These are phyloP conservation scores for Cladobotryum protrusum DNA, from an alignment of 2,329 filamentous ascomycete genomes.

Conservation along the genomic window DNA sequence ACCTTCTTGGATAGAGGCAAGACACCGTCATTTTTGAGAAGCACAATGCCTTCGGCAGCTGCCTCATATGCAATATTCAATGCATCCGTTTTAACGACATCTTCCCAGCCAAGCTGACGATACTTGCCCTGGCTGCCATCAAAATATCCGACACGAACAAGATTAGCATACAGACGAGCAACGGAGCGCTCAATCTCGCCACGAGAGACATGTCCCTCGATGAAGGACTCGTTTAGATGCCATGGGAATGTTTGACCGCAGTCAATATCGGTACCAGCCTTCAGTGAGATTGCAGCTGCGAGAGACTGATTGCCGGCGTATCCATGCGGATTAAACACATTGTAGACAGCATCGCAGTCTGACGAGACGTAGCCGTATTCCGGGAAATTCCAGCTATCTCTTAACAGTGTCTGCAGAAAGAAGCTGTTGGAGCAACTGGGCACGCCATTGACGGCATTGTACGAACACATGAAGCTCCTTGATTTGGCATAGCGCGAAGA, in stretches of 20 bases:
- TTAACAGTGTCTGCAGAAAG: conserved; percentile 54
- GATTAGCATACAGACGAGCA: conserved; percentile 8
- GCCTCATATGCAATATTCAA: conserved; percentile 29
- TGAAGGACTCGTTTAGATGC: conserved; percentile 10
- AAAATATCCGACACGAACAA: conserved; percentile 10
- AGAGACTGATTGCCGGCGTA: conserved; percentile 28
- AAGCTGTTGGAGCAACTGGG: conserved; percentile 58
- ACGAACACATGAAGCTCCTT: conserved; percentile 56
- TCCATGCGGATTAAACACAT: conserved; percentile 43
- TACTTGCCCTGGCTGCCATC: conserved; percentile 4
- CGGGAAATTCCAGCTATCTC: conserved; percentile 59
- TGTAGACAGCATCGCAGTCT: conserved; percentile 57
- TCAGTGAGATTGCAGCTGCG: conserved; percentile 26
- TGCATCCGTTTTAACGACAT: conserved; percentile 34
- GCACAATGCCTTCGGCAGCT: conserved; percentile 52
- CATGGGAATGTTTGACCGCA: conserved; percentile 10
- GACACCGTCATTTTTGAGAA: conserved; percentile 56
- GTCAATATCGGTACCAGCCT: conserved; percentile 27
- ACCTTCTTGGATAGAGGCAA: conserved; percentile 36
- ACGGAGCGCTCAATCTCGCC: conserved; percentile 10
- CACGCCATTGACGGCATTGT: conserved; percentile 59
- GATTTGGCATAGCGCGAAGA: conserved; percentile 42
- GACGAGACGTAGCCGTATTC: conserved; percentile 55
- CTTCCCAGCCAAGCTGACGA: conserved; percentile 38
- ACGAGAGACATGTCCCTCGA: conserved; percentile 7